Conservation (phyloP, 192 early-diverging fungal species). For the Piromyces sp. region DNA sequence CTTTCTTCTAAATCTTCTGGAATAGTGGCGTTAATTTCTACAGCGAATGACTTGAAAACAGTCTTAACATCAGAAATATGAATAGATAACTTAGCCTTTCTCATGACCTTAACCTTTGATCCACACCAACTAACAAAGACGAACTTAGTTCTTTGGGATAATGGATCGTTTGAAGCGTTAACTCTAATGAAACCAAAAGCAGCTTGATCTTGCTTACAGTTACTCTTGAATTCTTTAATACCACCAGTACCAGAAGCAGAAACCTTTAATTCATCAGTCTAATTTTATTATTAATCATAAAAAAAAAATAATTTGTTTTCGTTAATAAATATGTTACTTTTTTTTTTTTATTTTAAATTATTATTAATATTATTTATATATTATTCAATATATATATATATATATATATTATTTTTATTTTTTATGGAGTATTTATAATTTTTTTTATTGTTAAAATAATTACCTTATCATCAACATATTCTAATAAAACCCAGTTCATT, state of each 20-base stretch:
- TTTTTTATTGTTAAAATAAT: too few relatives aligned
- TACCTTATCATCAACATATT: constrained; percentile 24
- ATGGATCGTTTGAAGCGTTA: constrained; percentile 36
- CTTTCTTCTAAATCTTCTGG: constrained; percentile 37
- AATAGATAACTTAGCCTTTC: constrained; percentile 56
- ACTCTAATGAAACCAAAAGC: constrained; percentile 64
- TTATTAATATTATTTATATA: too few relatives aligned
- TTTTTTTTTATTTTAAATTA: too few relatives aligned
- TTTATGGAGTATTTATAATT: constrained; percentile 20
- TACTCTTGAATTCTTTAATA: constrained; percentile 37
- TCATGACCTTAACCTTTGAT: constrained; percentile 48
- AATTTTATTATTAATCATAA: constrained; percentile 1
- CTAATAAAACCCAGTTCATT: constrained; percentile 41
- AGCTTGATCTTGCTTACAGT: constrained; percentile 42
- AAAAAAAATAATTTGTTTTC: constrained; percentile 6
- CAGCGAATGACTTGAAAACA: constrained; percentile 43
- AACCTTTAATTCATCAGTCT: constrained; percentile 15
- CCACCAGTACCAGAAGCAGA: constrained; percentile 28
- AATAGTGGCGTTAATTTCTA: constrained; percentile 50
- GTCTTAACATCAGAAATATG: constrained; percentile 66
- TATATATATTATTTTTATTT: constrained; percentile 14
- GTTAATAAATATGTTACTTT: too few relatives aligned
- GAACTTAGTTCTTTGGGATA: constrained; percentile 44
- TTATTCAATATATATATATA: too few relatives aligned
- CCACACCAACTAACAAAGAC: constrained; percentile 54